Base-by-base conservation (phyloP, 2,329 filamentous ascomycete species). In the Didymosphaeria variabile region DNA sequence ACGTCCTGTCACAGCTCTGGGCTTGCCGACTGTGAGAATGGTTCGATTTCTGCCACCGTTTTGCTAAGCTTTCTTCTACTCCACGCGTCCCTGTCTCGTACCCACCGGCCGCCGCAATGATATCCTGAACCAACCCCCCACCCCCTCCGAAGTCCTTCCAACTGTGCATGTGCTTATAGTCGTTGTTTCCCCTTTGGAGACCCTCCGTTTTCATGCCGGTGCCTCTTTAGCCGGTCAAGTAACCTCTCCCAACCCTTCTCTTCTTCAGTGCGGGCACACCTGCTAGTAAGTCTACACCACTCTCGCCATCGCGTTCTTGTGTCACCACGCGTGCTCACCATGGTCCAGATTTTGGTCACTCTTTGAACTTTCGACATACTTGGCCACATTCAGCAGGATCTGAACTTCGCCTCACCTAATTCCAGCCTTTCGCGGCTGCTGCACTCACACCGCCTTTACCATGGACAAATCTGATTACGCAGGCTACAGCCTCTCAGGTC, bases 341-440 rank as follows among this genome's bases (percentile, higher is more conserved):
- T 44, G 47, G 34, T 49, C 9, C 47, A 76, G 74, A 75, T 76
- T 68, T 63, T 70, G 55, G 68, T 72, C 74, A 65, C 62, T 76
- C 69, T 64, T 75, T 76, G 57, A 67, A 62, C 58, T 55, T 54
- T 59, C 50, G 55, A 49, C 65, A 63, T 60, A 68, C 57, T 66
- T 65, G 68, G 71, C 72, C 73, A 72, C 62, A 67, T 72, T 77
- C 76, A 78, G 76, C 76, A 77, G 76, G 76, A 65, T 78, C 76
- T 78, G 76, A 78, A 77, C 65, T 72, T 65, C 66, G 65, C 67
- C 70, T 64, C 64, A 63, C 53, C 59, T 67, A 72, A 67, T 73
- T 57, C 55, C 61, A 62, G 61, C 64, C 60, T 59, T 67, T 49
- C 55, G 45, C 56, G 32, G 53, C 42, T 62, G 47, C 56, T 58